Evolutionary conservation across 2,329 filamentous ascomycete genomes (phyloP), one percentile per base, ranked within the genome.

Genomic region (Neocatenulostroma microsporum): DNA sequence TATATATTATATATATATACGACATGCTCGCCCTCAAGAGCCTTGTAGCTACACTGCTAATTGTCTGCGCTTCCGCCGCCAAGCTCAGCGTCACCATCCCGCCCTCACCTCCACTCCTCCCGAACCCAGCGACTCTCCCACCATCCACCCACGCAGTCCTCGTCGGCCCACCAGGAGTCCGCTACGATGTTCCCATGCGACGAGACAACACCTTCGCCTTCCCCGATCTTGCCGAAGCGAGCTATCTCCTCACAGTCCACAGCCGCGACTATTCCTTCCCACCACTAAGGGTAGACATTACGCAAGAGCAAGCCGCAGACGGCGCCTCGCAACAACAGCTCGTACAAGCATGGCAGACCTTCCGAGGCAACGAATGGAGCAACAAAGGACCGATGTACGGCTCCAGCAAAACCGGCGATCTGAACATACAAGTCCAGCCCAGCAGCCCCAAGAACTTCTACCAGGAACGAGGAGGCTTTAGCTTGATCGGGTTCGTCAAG

Each of bases 341-440:
- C 30, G 68, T 86, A 3, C 64, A 71, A 27, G 79, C 79, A 19
- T 91, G 84, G 81, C 84, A 89, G 68, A 94, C 86, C 18, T 94
- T 80, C 58, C 72, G 86, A 31, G 87, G 86, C 0, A 89, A 94
- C 53, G 84, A 91, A 50, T 95, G 89, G 87, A 78, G 71, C 13
- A 93, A 94, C 58, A 82, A 78, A 55, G 89, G 88, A 12, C 81
- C 83, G 64, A 69, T 59, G 30, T 66, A 70, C 34, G 65, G 60
- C 15, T 61, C 64, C 21, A 62, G 56, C 2, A 56, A 55, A 36
- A n/a, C n/a, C n/a, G 64, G 60, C 6, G 57, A 62, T 34, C 59
- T 70, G 30, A 66, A 67, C 18, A 69, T 89, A 14, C 74, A 83
- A 43, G 71, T 82, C 3, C 73, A 73, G 54, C 69, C 76, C 2